These are phyloP conservation scores for Neurospora crassa DNA, from an alignment of 2,329 filamentous ascomycete species.

Conservation along the genomic window DNA sequence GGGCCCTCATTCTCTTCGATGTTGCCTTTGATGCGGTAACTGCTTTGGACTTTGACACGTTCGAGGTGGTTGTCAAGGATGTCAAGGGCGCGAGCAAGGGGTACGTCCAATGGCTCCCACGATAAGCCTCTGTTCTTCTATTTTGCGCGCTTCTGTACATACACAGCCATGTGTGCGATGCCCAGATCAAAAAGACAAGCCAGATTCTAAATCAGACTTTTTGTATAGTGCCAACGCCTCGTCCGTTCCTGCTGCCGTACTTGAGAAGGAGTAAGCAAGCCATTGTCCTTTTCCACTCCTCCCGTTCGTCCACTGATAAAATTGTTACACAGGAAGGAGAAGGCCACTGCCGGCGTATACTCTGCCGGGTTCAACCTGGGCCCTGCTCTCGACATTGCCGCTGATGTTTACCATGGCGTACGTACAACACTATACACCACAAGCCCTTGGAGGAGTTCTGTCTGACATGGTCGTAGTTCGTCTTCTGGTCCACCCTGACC, in stretches of 20 bases:
- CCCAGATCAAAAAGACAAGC: constrained; percentile 16
- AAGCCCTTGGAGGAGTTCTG: constrained; percentile 3
- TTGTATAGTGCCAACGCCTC: constrained; percentile 36
- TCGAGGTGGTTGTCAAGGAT: constrained; percentile 84
- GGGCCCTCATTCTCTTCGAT: constrained; percentile 88
- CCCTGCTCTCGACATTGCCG: constrained; percentile 68
- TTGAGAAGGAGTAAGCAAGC: constrained; percentile 65
- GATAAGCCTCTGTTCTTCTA: constrained; percentile 41
- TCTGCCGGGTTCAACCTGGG: constrained; percentile 62
- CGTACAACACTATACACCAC: constrained; percentile 22
- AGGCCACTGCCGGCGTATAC: constrained; percentile 60
- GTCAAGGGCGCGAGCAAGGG: constrained; percentile 86
- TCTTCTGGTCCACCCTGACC: constrained; percentile 93
- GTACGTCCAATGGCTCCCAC: constrained; percentile 96
- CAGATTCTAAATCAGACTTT: constrained; percentile 30
- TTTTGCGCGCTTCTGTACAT: constrained; percentile 11
- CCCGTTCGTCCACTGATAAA: constrained; percentile 6
- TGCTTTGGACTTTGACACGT: constrained; percentile 77
- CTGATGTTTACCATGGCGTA: constrained; percentile 88
- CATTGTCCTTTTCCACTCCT: background rate
- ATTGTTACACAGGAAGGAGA: constrained; percentile 55
- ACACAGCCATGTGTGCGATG: constrained; percentile 23
- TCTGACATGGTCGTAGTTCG: constrained; percentile 47
- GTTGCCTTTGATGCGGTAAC: constrained; percentile 95
- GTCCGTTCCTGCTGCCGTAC: constrained; percentile 36